Evolutionary conservation across 331 rosid genomes (phyloP).

Genomic region (Telfairia occidentalis): DNA sequence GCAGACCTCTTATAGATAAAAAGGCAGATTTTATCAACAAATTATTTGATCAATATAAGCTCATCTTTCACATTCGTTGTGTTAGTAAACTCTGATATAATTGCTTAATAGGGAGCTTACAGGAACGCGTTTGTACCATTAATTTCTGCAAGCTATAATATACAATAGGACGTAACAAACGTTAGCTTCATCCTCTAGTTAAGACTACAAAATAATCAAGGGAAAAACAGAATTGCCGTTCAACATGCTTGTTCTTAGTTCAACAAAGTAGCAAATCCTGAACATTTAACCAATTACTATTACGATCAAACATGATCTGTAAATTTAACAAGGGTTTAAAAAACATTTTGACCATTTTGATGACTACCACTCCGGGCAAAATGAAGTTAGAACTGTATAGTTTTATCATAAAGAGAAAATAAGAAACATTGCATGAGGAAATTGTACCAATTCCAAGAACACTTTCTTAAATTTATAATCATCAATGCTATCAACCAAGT

Average conservation of each 20-base stretch:
- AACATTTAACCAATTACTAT: constrained; percentile 43
- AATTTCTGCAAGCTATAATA: constrained; percentile 40
- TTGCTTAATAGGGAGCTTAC: constrained; percentile 48
- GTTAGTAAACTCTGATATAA: constrained; percentile 53
- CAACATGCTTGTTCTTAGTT: constrained; percentile 48
- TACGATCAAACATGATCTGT: constrained; percentile 48
- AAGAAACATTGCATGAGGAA: constrained; percentile 27
- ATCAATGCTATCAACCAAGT: constrained; percentile 21
- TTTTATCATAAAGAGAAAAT: neutral
- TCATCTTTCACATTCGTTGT: constrained; percentile 20
- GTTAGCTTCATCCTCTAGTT: neutral
- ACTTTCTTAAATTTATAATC: constrained; percentile 20
- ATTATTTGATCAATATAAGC: neutral
- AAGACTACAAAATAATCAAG: neutral
- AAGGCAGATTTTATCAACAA: neutral
- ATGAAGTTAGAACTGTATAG: neutral
- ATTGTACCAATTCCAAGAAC: constrained; percentile 20
- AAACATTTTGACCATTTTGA: neutral
- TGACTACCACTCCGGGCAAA: neutral
- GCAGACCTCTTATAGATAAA: neutral
- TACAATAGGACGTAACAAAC: neutral
- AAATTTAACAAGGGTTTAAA: neutral
- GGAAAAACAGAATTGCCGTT: constrained; percentile 22
- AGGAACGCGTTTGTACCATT: constrained; percentile 38
- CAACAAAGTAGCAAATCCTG: constrained; percentile 50